Percentiles rank a stretch among this genome's conserved stretches.
These are phyloP conservation scores for Blastocystis sp. DNA, from an alignment of 352 stramenopile genomes.

Conservation along the genomic window DNA sequence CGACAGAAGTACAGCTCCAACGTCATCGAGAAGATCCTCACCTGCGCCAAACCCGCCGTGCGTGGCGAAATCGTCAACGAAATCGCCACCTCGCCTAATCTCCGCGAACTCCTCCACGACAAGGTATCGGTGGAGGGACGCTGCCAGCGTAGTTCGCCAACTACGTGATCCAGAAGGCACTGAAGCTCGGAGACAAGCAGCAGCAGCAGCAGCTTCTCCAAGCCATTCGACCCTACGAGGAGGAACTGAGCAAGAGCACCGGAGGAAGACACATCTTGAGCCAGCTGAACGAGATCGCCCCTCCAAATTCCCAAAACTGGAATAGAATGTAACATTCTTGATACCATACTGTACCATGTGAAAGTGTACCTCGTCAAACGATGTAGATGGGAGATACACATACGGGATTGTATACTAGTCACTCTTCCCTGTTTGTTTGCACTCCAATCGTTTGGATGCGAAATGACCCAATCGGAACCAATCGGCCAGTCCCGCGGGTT, in stretches of 20 bases:
- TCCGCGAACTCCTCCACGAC: conserved; percentile 58
- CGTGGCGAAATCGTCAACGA: conserved; percentile 71
- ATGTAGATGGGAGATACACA: not conserved
- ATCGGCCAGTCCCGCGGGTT: not conserved
- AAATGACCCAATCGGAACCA: not conserved
- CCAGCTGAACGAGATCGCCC: conserved; percentile 52
- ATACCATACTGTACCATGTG: conserved; percentile 52
- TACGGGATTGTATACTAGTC: conserved; percentile 53
- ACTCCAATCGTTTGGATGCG: not conserved
- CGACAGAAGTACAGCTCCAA: conserved; percentile 97
- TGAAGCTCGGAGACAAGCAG: conserved; percentile 82
- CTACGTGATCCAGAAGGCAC: conserved; percentile 89
- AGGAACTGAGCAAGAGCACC: conserved; percentile 49
- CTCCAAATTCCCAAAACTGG: not conserved
- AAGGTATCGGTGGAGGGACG: not conserved
- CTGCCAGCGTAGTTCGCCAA: conserved; percentile 81
- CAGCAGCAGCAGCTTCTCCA: conserved; percentile 83
- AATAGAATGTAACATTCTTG: not conserved
- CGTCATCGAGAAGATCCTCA: conserved; percentile 94
- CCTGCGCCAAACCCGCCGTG: conserved; percentile 73
- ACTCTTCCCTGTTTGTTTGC: conserved; percentile 45
- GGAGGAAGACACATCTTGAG: conserved; percentile 50
- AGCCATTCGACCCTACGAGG: conserved; percentile 84
- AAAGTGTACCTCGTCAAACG: not conserved
- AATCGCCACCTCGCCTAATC: conserved; percentile 63